Evolutionary conservation across 2,329 filamentous ascomycete genomes (phyloP).

Genomic region (Hypoxylon sp.): DNA sequence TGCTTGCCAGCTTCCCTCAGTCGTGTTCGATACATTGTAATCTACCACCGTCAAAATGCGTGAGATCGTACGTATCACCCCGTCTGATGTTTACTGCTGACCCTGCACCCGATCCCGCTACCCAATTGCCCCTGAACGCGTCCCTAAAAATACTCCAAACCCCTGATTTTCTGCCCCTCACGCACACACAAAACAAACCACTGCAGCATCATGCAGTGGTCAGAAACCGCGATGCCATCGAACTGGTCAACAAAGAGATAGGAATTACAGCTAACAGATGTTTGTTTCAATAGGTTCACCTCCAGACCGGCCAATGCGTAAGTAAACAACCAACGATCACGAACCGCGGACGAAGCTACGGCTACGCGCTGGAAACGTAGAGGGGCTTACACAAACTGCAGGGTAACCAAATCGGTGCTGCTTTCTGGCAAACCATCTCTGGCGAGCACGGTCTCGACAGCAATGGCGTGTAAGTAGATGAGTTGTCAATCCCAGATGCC

Average conservation of each 20-base stretch:
- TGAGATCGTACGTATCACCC: slow-evolving; percentile 75
- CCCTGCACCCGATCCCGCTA: slow-evolving; percentile 4
- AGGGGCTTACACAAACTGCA: slow-evolving; percentile 62
- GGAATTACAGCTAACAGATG: slow-evolving; percentile 65
- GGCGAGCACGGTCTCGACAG: slow-evolving; percentile 97
- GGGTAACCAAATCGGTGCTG: slow-evolving; percentile 99
- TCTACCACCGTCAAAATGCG: slow-evolving; percentile 71
- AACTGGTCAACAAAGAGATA: slow-evolving; percentile 27
- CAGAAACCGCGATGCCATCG: slow-evolving; percentile 26
- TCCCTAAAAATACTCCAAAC: slow-evolving; percentile 52
- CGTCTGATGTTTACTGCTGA: slow-evolving; percentile 45
- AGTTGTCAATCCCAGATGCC: slow-evolving; percentile 23
- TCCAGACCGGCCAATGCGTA: slow-evolving; percentile 99
- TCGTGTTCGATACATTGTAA: slow-evolving; percentile 48
- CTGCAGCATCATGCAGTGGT: slow-evolving; percentile 38
- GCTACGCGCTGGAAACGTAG: slow-evolving; percentile 36
- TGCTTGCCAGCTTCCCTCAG: slow-evolving; percentile 49
- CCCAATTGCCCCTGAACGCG: slow-evolving; percentile 54
- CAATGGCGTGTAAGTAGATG: slow-evolving; percentile 85
- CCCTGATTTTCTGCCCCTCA: slow-evolving; percentile 56
- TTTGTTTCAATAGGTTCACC: slow-evolving; percentile 83
- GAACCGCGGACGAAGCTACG: slow-evolving; percentile 48
- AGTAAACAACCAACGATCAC: slow-evolving; percentile 58
- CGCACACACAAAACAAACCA: slow-evolving; percentile 46
- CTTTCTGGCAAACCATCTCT: slow-evolving; percentile 96